Base-by-base conservation (phyloP, 257 asterid species). In the Nicotiana noctiflora region DNA sequence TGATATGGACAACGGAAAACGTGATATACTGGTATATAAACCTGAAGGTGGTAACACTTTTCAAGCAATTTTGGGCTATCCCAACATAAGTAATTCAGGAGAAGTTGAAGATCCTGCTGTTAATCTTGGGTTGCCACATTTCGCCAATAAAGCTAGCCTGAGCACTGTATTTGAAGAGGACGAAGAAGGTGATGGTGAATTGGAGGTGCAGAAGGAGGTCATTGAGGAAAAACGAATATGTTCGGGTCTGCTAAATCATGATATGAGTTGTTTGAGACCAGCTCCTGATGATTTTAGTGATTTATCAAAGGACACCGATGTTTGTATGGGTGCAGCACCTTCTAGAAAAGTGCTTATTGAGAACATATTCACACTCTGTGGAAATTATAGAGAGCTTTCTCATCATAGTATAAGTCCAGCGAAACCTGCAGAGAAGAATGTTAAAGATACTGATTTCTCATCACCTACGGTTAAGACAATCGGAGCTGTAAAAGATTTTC, bases 121-220 rank as follows among this genome's bases (percentile, higher is more conserved):
- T 12, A 40, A 40, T 40, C 51, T 34, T 80, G 7, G 49, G 3
- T 56, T 81, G 49, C 80, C 75, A 29, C 82, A 87, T 74, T 83
- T 82, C 53, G 70, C 94, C 31, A 88, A 51, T 79, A 92, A 86
- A 64, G 76, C 88, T 57, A 82, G 79, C 83, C 84, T 95, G 90
- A 93, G 95, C 80, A 95, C 98, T 0, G 98, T 95, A 46, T 95
- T 87, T 59, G 98, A 95, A 85, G 90, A 81, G 79, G 98, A 92
- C 14, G 97, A 90, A 27, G 98, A 91, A 77, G 86, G 85, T 23
- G 95, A 91, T 77, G 82, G 79, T 13, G 90, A 88, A 51, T 92
- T 84, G 8, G 99, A 92, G 84, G 98, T 88, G 68, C 90, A 86
- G 81, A 90, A 95, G 87, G 96, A 93, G 87, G 98, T 90, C 14